Conservation (phyloP, 2,329 filamentous ascomycete genomes). For the Diaporthe sp. region DNA sequence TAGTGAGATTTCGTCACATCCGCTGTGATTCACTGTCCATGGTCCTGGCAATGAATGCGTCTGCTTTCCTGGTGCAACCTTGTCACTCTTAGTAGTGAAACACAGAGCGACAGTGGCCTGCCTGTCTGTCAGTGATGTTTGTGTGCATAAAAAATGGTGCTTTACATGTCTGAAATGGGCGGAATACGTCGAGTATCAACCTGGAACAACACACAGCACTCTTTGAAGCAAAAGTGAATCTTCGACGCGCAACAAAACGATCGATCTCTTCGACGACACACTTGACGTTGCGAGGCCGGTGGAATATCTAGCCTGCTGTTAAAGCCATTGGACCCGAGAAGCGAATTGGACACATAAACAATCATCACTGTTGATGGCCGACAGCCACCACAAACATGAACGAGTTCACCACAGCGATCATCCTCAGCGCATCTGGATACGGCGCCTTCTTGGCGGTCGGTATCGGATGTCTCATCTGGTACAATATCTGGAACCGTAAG, state of each 20-base stretch:
- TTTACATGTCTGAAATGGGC: neutral
- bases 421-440: slow-evolving; percentile 5
- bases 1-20: neutral
- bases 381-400: neutral
- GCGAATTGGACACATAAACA: neutral
- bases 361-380: neutral
- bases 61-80: too few species aligned
- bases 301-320: neutral
- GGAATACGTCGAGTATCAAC: neutral
- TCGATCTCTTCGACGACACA: neutral
- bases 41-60: neutral
- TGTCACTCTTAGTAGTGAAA: neutral
- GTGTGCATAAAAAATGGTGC: neutral
- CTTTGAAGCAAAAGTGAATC: neutral
- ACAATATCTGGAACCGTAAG: slow-evolving; percentile 38
- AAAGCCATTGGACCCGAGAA: neutral
- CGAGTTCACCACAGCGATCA: neutral
- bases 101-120: neutral
- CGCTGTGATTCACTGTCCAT: neutral
- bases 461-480: slow-evolving; percentile 14
- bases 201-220: neutral
- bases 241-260: neutral
- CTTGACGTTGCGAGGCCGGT: too few species aligned
- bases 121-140: neutral
- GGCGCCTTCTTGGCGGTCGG: slow-evolving; percentile 14